Base-by-base conservation (phyloP, 768 basidiomycete genomes). In the Tylopilus felleus region DNA sequence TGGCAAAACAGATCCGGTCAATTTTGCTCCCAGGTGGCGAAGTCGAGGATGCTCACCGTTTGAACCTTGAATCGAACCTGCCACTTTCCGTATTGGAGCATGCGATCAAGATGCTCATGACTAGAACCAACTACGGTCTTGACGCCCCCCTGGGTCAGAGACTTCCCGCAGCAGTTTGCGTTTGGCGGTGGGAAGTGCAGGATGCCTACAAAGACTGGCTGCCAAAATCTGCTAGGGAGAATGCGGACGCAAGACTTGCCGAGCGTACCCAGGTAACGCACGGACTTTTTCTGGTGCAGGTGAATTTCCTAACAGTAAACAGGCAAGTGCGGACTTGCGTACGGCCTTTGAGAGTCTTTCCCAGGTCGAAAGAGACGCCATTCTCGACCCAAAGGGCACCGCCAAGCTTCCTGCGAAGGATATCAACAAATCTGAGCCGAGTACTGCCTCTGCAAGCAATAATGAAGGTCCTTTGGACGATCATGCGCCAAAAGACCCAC, bases 181-280 rank as follows among this genome's bases (percentile, higher is more conserved):
- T 88, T 21, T 95, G 90, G 91, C 76, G 89, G 48, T 96, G 93
- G 93, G 93, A 96, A 67, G 84, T 89, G 12, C 82, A 81, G 61
- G 77, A 81, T 3, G 60, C 76, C 19, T 75, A 78, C 57, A 72
- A 73, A 53, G 76, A 80, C 52, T 86, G 85, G 80, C 67, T 93
- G 29, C 88, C 89, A 0, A 84, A 81, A 65, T 82, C 80, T 63
- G 77, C 78, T 13, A 74, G 75, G 57, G 84, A 86, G 57, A 89
- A 80, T 64, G 82, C 80, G 0, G 81, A 85, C 47, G 68, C 65
- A 9, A 78, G 93, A 62, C 69, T 77, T 9, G 73, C 75, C 22
- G 92, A 94, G 59, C 78, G 93, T 53, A 58, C 76, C 17, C 82
- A 85, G 75, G 90, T 85, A 47, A n/a, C 45, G 79, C 64, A 23